These are phyloP conservation scores for Passiflora organensis DNA, from an alignment of 345 rosid genomes.

Conservation along the genomic window DNA sequence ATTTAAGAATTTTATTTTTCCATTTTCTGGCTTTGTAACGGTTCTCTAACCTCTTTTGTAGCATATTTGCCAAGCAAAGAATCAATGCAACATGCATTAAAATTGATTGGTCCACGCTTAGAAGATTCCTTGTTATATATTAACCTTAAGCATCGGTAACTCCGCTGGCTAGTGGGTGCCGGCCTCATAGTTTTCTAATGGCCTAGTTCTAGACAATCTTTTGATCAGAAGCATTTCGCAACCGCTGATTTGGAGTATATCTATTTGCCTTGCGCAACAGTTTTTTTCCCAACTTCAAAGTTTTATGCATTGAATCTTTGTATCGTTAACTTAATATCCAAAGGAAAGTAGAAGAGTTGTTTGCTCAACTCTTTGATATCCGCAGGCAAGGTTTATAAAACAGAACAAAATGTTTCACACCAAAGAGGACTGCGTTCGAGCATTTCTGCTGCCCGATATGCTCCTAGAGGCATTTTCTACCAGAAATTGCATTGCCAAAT, in stretches of 20 bases:
- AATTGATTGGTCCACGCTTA: not conserved
- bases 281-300: not conserved
- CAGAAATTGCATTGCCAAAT: slow-evolving; percentile 20
- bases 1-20: no score
- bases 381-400: slow-evolving; percentile 40
- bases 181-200: not conserved
- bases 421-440: slow-evolving; percentile 25
- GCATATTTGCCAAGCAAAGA: slow-evolving; percentile 4
- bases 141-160: slow-evolving; percentile 17
- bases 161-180: slow-evolving; percentile 8
- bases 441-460: slow-evolving; percentile 17
- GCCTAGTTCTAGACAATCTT: not conserved
- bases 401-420: slow-evolving; percentile 22
- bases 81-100: not conserved
- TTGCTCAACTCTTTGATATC: slow-evolving; percentile 8
- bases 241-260: not conserved
- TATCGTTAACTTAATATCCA: slow-evolving; percentile 3
- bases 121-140: not conserved
- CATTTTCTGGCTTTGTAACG: no score
- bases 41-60: not conserved
- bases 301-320: not conserved
- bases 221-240: no score
- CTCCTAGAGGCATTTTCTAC: slow-evolving; percentile 22
- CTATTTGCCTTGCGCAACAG: not conserved
- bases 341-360: not conserved